These are phyloP conservation scores for Primulina eburnea DNA, from an alignment of 257 asterid species.

Conservation along the genomic window DNA sequence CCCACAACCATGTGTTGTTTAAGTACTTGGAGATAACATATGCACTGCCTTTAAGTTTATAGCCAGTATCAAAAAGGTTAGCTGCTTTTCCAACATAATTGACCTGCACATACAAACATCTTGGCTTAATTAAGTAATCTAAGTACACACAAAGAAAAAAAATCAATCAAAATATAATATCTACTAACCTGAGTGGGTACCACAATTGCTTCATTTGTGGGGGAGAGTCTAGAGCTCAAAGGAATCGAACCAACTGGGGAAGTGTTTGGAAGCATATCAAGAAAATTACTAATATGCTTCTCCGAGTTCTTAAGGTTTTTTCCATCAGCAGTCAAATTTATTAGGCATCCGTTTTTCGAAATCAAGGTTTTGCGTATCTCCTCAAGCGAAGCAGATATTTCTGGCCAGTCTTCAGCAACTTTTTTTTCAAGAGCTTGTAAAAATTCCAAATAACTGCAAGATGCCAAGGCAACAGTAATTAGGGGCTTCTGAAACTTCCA, in stretches of 20 bases:
- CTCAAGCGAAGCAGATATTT: constrained; percentile 82
- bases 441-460: constrained; percentile 89
- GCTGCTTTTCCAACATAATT: constrained; percentile 99
- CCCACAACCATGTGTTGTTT: constrained; percentile 95
- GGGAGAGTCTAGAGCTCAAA: constrained; percentile 65
- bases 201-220: constrained; percentile 84
- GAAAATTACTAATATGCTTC: constrained; percentile 68
- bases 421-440: constrained; percentile 69
- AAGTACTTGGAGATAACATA: constrained; percentile 83
- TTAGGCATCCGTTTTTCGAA: constrained; percentile 73
- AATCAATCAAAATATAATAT: constrained; percentile 10
- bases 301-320: constrained; percentile 65
- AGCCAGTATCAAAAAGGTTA: constrained; percentile 77
- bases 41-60: constrained; percentile 90
- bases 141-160: constrained; percentile 3
- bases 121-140: constrained; percentile 19
- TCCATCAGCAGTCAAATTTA: constrained; percentile 88
- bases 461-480: constrained; percentile 14
- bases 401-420: constrained; percentile 79
- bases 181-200: constrained; percentile 87
- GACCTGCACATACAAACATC: constrained; percentile 49
- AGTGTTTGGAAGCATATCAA: constrained; percentile 79
- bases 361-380: constrained; percentile 78
- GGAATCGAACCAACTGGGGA: constrained; percentile 49
- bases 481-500: constrained; percentile 11